Evolutionary conservation across 2,329 filamentous ascomycete genomes (phyloP).

Genomic region (Amauroascus verrucosus): DNA sequence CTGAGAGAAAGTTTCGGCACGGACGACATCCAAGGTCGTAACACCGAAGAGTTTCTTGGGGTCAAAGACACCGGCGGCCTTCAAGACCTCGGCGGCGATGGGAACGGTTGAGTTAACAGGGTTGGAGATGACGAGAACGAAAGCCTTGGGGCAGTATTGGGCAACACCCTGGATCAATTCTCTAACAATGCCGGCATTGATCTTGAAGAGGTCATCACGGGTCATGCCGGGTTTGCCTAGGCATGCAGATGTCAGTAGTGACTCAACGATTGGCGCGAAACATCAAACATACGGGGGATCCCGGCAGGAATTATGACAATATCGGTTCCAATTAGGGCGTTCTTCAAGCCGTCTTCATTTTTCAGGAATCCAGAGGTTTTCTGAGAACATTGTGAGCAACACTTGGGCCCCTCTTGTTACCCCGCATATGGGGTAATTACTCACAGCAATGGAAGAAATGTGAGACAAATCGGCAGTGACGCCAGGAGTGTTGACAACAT

Average conservation of each 20-base stretch:
- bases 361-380: conserved; percentile 83
- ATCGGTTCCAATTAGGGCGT: conserved; percentile 83
- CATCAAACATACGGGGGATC: conserved; percentile 68
- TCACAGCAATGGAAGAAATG: conserved; percentile 79
- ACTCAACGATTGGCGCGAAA: neutral
- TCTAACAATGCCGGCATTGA: conserved; percentile 97
- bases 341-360: conserved; percentile 71
- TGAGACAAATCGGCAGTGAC: conserved; percentile 94
- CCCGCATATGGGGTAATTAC: conserved; percentile 31
- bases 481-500: conserved; percentile 98
- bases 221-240: conserved; percentile 99
- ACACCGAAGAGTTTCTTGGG: conserved; percentile 94
- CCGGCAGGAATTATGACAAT: conserved; percentile 96
- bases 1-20: conserved; percentile 91
- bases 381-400: conserved; percentile 35
- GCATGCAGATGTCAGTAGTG: conserved; percentile 5
- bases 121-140: conserved; percentile 95
- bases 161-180: conserved; percentile 81
- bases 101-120: conserved; percentile 98
- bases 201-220: conserved; percentile 98
- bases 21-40: conserved; percentile 95
- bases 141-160: conserved; percentile 83
- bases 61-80: conserved; percentile 86
- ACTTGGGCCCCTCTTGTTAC: neutral
- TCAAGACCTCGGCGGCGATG: conserved; percentile 93